Percentiles rank a stretch among this genome's conserved stretches.
These are phyloP conservation scores for Auriscalpium orientale DNA, from an alignment of 768 basidiomycete genomes.

Conservation along the genomic window DNA sequence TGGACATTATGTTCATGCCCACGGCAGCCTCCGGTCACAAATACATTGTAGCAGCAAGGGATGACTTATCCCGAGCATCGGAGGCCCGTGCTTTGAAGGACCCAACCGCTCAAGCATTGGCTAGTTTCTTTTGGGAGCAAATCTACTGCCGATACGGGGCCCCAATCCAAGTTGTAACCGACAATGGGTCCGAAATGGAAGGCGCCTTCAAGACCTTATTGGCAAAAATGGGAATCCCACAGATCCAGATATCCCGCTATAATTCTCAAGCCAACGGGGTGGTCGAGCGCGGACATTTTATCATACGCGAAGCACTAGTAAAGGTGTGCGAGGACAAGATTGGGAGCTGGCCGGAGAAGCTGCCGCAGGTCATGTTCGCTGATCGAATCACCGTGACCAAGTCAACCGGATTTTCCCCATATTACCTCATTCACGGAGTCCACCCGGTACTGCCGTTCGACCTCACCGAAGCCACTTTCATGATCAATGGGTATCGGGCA, in stretches of 20 bases:
- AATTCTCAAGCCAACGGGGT: conserved; percentile 31
- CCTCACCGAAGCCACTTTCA: conserved; percentile 24
- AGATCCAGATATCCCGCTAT: conserved; percentile 26
- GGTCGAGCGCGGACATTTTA: conserved; percentile 28
- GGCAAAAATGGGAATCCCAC: conserved; percentile 10
- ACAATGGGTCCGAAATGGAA: conserved; percentile 22
- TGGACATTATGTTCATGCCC: no score
- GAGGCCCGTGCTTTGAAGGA: conserved; percentile 22
- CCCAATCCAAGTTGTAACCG: conserved; percentile 20
- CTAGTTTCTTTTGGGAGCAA: conserved; percentile 26
- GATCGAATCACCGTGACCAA: conserved; percentile 16
- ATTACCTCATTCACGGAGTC: conserved; percentile 21
- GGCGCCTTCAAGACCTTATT: conserved; percentile 14
- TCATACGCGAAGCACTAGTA: conserved; percentile 25
- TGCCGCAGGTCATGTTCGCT: conserved; percentile 19
- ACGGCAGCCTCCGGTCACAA: background rate
- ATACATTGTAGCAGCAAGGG: conserved; percentile 2
- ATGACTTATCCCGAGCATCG: conserved; percentile 23
- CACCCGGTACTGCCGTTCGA: conserved; percentile 27
- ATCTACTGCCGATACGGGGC: conserved; percentile 26
- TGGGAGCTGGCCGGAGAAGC: conserved; percentile 16
- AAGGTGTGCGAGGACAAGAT: conserved; percentile 18
- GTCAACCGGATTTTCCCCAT: conserved; percentile 18
- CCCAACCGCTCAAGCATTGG: conserved; percentile 10
- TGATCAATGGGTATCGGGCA: conserved; percentile 15